Evolutionary conservation across 2,329 filamentous ascomycete genomes (phyloP), one percentile per base, ranked within the genome.

Genomic region (Colletotrichum camelliae): DNA sequence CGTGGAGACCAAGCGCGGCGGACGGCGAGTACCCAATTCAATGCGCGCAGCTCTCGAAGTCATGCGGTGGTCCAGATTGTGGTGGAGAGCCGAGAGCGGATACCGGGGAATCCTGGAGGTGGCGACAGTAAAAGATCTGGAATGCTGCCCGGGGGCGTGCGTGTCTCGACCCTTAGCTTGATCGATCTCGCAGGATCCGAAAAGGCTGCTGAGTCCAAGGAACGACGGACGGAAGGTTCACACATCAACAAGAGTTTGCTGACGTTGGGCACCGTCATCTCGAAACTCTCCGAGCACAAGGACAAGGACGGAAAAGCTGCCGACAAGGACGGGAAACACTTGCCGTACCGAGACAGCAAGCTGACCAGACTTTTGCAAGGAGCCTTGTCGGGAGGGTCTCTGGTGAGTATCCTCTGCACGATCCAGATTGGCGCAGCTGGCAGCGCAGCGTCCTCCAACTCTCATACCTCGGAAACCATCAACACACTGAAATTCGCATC

Each of bases 51-150:
- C 87, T 99, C 97, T 65, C 95, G 97, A 86, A 98, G 96, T 91
- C 97, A 99, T 82, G 97, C 97, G 0, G 97, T 99, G 24, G 97
- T 99, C 48, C 97, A 99, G 84, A 99, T 99, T 79, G 96, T 99
- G 3, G 97, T 99, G 15, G 97, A 99, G 84, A 98, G 96, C 82
- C 92, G 97, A 84, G 96, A 98, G 84, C 94, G 97, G 62, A 91
- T 93, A 57, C 92, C 95, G 1, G 89, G 89, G 12, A 88, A 86
- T 8, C 77, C 84, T 3, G 84, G 85, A 15, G 85, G 82, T 29
- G 64, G 73, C 70, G 92, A 93, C 18, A 90, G 88, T 81, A 95
- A 95, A 82, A 91, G 95, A 66, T 90, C 93, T 2, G 93, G 89
- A 5, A 88, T 97, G 60, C 84, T 92, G 27, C 96, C 96, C 1